Evolutionary conservation across 2,329 filamentous ascomycete species (phyloP).

Genomic region (Fusarium subglutinans): DNA sequence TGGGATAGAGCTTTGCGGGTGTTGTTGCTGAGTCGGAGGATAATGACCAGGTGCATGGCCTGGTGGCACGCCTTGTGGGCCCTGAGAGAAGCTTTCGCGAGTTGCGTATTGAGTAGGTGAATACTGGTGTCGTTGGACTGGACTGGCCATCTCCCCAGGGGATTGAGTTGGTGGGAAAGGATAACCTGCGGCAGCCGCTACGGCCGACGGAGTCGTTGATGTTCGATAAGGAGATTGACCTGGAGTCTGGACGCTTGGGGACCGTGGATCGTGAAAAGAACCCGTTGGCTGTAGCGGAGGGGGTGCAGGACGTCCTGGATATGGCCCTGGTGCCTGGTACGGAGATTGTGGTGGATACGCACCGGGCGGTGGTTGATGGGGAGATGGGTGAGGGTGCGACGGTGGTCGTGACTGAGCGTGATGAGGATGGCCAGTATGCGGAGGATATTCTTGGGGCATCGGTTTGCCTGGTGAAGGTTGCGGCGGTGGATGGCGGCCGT

Average conservation of each 20-base stretch:
- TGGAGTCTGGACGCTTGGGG: slow-evolving; percentile 58
- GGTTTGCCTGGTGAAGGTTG: slow-evolving; percentile 61
- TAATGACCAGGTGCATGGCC: slow-evolving; percentile 37
- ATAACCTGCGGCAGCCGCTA: slow-evolving; percentile 57
- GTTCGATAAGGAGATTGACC: slow-evolving; percentile 59
- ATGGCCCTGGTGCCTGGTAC: slow-evolving; percentile 53
- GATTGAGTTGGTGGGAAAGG: slow-evolving; percentile 59
- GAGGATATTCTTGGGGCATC: slow-evolving; percentile 57
- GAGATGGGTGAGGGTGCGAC: slow-evolving; percentile 48
- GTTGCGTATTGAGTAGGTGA: slow-evolving; percentile 54
- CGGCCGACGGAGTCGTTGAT: slow-evolving; percentile 54
- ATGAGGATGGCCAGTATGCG: slow-evolving; percentile 42
- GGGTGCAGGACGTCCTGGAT: slow-evolving; percentile 54
- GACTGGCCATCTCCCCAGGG: slow-evolving; percentile 57
- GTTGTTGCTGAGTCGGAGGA: slow-evolving; percentile 45
- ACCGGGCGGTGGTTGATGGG: slow-evolving; percentile 40
- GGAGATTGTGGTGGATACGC: slow-evolving; percentile 52
- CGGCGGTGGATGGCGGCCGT: slow-evolving; percentile 54
- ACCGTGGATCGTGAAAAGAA: slow-evolving; percentile 59
- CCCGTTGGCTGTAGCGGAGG: slow-evolving; percentile 58
- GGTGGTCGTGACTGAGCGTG: slow-evolving; percentile 46
- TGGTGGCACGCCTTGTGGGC: slow-evolving; percentile 34
- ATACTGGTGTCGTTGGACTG: slow-evolving; percentile 63
- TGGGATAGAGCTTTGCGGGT: slow-evolving; percentile 47
- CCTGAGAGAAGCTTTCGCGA: slow-evolving; percentile 58